These are phyloP conservation scores for Erythrobasidium hasegawianum DNA, from an alignment of 1,284 basidiomycete genomes.

Conservation along the genomic window DNA sequence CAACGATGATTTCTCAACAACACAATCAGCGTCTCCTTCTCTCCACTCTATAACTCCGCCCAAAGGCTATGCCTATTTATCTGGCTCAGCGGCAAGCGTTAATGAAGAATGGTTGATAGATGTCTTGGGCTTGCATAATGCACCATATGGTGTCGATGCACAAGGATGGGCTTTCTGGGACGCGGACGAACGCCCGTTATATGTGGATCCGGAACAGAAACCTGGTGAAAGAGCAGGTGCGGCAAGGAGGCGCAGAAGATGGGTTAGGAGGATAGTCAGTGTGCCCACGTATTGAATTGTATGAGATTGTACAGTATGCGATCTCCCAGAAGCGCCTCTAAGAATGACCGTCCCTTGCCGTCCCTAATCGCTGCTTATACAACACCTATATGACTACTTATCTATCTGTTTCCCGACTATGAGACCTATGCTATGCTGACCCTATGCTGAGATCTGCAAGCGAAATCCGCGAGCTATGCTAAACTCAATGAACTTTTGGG, in stretches of 20 bases:
- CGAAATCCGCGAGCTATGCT: too few species aligned
- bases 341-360: too few species aligned
- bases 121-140: constrained; percentile 12
- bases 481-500: too few species aligned
- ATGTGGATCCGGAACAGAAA: neutral
- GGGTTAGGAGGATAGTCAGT: constrained; percentile 26
- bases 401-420: too few species aligned
- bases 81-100: neutral
- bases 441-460: too few species aligned
- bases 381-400: too few species aligned
- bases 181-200: constrained; percentile 17
- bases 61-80: constrained; percentile 21
- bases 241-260: constrained; percentile 20
- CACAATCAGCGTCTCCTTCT: neutral
- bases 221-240: neutral
- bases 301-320: too few species aligned
- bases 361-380: too few species aligned
- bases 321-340: too few species aligned
- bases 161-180: constrained; percentile 28
- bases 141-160: constrained; percentile 3
- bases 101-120: constrained; percentile 31
- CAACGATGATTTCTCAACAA: neutral
- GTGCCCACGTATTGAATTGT: constrained; percentile 5
- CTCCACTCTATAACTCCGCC: constrained; percentile 27
- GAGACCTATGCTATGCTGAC: too few species aligned